Evolutionary conservation across 805 yeast genomes (phyloP).

Genomic region (Candida tallmaniae): DNA sequence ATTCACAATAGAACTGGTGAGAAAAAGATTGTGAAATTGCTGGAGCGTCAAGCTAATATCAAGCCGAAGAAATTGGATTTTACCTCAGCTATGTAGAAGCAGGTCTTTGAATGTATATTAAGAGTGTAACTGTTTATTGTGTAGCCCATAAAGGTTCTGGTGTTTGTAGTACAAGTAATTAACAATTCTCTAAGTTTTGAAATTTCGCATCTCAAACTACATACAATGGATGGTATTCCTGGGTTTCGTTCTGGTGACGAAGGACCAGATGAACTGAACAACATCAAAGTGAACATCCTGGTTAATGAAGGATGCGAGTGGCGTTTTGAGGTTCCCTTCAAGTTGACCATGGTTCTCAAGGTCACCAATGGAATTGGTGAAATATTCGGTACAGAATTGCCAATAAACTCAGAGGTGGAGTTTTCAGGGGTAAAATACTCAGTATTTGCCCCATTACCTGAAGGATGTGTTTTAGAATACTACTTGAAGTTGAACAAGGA

Average conservation of each 20-base stretch:
- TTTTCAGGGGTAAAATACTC: conserved; percentile 36
- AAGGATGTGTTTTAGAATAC: conserved; percentile 61
- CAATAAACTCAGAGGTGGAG: conserved; percentile 52
- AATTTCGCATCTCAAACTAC: too few species aligned
- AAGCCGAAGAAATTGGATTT: conserved; percentile 36
- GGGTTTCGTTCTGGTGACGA: conserved; percentile 10
- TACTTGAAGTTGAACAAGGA: conserved; percentile 14
- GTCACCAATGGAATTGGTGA: conserved; percentile 73
- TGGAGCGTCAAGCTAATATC: conserved; percentile 28
- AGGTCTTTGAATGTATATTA: conserved; percentile 5
- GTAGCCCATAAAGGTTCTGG: too few species aligned
- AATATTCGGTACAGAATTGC: conserved; percentile 88
- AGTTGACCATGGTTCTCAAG: conserved; percentile 46
- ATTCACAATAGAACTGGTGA: conserved; percentile 37
- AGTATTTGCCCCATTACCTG: conserved; percentile 42
- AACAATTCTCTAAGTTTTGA: too few species aligned
- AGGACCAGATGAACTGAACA: conserved; percentile 5
- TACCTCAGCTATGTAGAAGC: conserved; percentile 3
- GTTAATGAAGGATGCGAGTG: conserved; percentile 56
- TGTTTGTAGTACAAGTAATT: too few species aligned
- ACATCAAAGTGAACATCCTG: conserved; percentile 15
- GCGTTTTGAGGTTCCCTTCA: conserved; percentile 66
- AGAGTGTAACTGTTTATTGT: too few species aligned
- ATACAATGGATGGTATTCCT: conserved; percentile 12
- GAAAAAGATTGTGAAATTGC: conserved; percentile 25